phyloP scores from a whole-genome alignment of 2,329 filamentous ascomycete genomes.

The Metarhizium sp. region DNA sequence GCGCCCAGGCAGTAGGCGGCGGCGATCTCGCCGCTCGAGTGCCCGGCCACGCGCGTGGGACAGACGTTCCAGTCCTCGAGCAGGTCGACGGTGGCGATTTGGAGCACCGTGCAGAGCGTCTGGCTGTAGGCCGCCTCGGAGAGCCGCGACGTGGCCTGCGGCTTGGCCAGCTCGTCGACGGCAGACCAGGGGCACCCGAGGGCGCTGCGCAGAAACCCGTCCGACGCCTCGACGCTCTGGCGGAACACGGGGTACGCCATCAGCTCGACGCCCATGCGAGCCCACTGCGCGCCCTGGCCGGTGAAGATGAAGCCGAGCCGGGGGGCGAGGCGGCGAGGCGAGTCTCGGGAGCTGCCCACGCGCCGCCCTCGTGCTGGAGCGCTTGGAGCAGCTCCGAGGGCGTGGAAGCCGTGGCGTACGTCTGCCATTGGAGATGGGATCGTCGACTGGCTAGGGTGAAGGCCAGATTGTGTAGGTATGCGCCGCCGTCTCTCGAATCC shows the following conservation, averaged over 20 bases:
- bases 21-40: conserved; percentile 29
- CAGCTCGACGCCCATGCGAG: conserved; percentile 28
- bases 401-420: conserved; percentile 32
- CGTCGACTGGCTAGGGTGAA: conserved; percentile 38
- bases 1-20: conserved; percentile 22
- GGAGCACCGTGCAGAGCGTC: conserved; percentile 35
- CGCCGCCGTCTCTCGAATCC: not conserved
- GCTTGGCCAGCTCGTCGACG: conserved; percentile 26
- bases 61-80: conserved; percentile 18
- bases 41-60: conserved; percentile 22
- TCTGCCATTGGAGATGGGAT: conserved; percentile 32
- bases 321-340: conserved; percentile 8
- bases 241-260: conserved; percentile 26
- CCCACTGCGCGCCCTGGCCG: conserved; percentile 30
- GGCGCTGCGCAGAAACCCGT: conserved; percentile 19
- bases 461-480: conserved; percentile 35
- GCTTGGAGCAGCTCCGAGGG: conserved; percentile 35
- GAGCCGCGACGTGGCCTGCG: conserved; percentile 23
- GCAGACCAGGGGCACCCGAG: conserved; percentile 28
- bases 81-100: conserved; percentile 29
- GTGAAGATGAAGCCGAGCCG: conserved; percentile 27
- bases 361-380: conserved; percentile 22
- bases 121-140: conserved; percentile 32
- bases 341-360: conserved; percentile 1
- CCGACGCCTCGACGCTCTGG: not conserved